A percentile compares a stretch with the other conserved stretches of the same genome.
These are phyloP conservation scores for Pisolithus tinctorius DNA, from an alignment of 768 basidiomycete species.

Conservation along the genomic window DNA sequence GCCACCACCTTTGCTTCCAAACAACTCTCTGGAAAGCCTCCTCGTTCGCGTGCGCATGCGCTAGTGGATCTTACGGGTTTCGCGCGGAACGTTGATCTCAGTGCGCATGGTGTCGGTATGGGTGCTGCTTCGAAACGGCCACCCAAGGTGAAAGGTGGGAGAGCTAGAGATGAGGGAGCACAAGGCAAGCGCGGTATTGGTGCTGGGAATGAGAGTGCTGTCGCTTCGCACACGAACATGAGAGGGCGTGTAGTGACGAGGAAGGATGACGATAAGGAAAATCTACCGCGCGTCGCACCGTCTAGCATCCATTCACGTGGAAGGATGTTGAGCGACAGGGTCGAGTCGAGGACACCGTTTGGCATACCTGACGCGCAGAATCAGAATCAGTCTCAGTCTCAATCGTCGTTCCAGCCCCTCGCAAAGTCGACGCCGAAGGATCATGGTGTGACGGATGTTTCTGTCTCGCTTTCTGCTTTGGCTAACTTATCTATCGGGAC, in stretches of 20 bases:
- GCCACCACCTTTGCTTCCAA: slow-evolving; percentile 9
- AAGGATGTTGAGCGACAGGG: slow-evolving; percentile 3
- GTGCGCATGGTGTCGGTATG: slow-evolving; percentile 22
- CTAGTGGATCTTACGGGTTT: slow-evolving; percentile 36
- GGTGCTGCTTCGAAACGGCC: background rate
- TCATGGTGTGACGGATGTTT: slow-evolving; percentile 3
- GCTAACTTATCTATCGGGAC: slow-evolving; percentile 14
- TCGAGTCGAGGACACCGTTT: background rate
- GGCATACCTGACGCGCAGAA: background rate
- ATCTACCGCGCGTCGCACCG: slow-evolving; percentile 1
- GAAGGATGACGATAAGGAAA: slow-evolving; percentile 25
- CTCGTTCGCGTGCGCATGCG: slow-evolving; percentile 25
- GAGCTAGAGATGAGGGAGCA: background rate
- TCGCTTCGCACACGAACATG: slow-evolving; percentile 9
- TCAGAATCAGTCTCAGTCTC: slow-evolving; percentile 7
- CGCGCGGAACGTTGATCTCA: slow-evolving; percentile 25
- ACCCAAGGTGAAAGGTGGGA: slow-evolving; percentile 6
- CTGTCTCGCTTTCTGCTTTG: slow-evolving; percentile 6
- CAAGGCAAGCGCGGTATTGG: background rate
- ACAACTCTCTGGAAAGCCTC: slow-evolving; percentile 23
- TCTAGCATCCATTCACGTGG: background rate
- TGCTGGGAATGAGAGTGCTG: background rate
- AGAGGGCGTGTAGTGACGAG: slow-evolving; percentile 7
- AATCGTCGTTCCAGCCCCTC: background rate
- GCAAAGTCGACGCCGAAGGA: slow-evolving; percentile 13